Conservation (phyloP, 352 stramenopile species). For the Phytophthora idaei region DNA sequence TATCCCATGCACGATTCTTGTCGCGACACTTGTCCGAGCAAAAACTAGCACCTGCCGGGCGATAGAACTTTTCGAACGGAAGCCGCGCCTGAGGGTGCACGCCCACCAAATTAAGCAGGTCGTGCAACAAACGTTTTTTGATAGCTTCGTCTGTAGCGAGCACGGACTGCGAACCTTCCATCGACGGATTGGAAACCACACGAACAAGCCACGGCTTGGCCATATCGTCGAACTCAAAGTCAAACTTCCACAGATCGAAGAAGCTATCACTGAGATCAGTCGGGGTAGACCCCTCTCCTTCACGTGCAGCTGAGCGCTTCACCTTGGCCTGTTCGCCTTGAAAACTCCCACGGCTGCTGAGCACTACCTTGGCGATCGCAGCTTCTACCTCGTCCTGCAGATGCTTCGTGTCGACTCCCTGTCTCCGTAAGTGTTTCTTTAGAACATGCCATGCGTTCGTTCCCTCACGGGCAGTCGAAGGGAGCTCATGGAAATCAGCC, state of each 20-base stretch:
- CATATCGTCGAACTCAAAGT: slow-evolving; percentile 95
- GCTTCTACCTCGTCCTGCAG: slow-evolving; percentile 75
- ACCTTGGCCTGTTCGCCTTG: slow-evolving; percentile 53
- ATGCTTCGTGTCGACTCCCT: slow-evolving; percentile 65
- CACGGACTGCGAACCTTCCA: slow-evolving; percentile 50
- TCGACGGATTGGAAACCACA: slow-evolving; percentile 68
- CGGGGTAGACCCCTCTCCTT: slow-evolving; percentile 30
- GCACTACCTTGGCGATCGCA: slow-evolving; percentile 61
- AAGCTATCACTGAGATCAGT: slow-evolving; percentile 74
- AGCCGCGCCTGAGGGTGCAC: slow-evolving; percentile 64
- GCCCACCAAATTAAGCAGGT: slow-evolving; percentile 73
- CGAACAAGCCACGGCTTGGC: slow-evolving; percentile 96
- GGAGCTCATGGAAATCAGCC: slow-evolving; percentile 64
- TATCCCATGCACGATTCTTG: slow-evolving; percentile 65
- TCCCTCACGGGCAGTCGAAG: slow-evolving; percentile 51
- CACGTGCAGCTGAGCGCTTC: slow-evolving; percentile 38
- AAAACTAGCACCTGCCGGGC: slow-evolving; percentile 43
- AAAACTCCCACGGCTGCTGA: slow-evolving; percentile 63
- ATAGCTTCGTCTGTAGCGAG: slow-evolving; percentile 75
- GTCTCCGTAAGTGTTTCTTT: slow-evolving; percentile 62
- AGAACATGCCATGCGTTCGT: slow-evolving; percentile 75
- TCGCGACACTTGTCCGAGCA: slow-evolving; percentile 71
- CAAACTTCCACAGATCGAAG: slow-evolving; percentile 95
- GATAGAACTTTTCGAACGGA: slow-evolving; percentile 71
- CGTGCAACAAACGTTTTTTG: slow-evolving; percentile 65